Conservation (phyloP, 176 grass and related monocot species). For the Calamus simplicifolius region DNA sequence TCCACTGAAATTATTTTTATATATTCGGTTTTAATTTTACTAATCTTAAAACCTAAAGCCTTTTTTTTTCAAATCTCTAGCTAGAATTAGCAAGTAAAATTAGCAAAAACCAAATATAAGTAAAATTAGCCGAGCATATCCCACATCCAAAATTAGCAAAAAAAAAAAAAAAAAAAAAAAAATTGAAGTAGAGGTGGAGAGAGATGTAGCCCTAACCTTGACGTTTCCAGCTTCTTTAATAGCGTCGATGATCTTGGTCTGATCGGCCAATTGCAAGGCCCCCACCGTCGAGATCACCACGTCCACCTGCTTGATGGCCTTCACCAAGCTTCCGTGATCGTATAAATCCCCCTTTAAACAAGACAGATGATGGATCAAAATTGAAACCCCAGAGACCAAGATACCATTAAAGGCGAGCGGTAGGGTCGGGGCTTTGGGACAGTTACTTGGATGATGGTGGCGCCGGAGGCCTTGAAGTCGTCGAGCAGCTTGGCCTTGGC, state of each 20-base stretch:
- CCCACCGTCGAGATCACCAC: conserved; percentile 8
- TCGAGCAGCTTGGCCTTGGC: conserved; percentile 9
- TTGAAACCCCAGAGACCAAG: neutral
- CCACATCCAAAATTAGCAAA: too few species aligned
- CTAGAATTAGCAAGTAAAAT: too few species aligned
- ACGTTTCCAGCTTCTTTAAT: conserved; percentile 8
- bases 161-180: too few species aligned
- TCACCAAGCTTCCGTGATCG: conserved; percentile 9
- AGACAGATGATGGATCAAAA: neutral
- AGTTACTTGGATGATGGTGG: conserved; percentile 6
- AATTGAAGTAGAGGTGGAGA: too few species aligned
- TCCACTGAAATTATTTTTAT: too few species aligned
- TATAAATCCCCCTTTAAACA: conserved; percentile 7
- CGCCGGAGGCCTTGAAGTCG: conserved; percentile 1
- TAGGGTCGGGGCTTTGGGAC: neutral
- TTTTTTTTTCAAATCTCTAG: too few species aligned
- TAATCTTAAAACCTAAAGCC: too few species aligned
- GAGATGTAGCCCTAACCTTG: neutral
- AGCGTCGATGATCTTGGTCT: conserved; percentile 15
- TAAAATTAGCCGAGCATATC: too few species aligned
- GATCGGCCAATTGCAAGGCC: neutral
- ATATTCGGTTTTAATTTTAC: too few species aligned
- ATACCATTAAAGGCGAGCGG: neutral
- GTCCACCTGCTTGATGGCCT: conserved; percentile 8
- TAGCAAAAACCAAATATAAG: too few species aligned